Conservation (phyloP, 352 stramenopile genomes). For the Elongisporangium anandrum region DNA sequence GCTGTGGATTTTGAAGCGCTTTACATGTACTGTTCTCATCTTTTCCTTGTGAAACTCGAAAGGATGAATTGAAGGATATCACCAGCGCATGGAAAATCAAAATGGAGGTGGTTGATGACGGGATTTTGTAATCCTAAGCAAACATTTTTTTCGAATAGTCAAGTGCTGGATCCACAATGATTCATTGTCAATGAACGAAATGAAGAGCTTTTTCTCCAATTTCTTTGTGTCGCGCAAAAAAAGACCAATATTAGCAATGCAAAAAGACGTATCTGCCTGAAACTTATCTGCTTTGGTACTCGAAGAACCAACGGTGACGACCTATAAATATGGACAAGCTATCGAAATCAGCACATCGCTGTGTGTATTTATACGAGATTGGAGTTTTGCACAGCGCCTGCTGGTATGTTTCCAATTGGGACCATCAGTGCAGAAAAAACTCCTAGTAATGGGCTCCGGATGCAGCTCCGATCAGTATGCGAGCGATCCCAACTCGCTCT, state of each 20-base stretch:
- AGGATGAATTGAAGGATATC: conserved; percentile 7
- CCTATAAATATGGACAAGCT: neutral
- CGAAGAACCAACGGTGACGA: neutral
- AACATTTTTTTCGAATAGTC: no score
- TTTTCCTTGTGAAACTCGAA: no score
- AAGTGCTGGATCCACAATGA: no score
- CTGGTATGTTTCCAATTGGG: neutral
- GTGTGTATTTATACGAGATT: neutral
- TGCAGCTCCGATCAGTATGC: conserved; percentile 21
- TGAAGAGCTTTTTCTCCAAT: no score
- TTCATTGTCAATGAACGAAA: neutral
- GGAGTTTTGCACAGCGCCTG: neutral
- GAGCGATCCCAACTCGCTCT: conserved; percentile 40
- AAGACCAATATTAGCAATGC: no score
- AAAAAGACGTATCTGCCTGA: no score
- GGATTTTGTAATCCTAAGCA: no score
- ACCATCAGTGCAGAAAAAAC: neutral
- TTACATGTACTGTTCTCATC: no score
- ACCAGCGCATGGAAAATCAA: conserved; percentile 3
- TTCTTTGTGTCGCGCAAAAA: no score
- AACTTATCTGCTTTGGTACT: neutral
- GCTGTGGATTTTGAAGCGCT: neutral
- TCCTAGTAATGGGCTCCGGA: conserved; percentile 29
- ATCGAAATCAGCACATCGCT: neutral
- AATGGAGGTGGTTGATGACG: neutral